Conservation (phyloP, 2,329 filamentous ascomycete species). For the Periconia sp. region DNA sequence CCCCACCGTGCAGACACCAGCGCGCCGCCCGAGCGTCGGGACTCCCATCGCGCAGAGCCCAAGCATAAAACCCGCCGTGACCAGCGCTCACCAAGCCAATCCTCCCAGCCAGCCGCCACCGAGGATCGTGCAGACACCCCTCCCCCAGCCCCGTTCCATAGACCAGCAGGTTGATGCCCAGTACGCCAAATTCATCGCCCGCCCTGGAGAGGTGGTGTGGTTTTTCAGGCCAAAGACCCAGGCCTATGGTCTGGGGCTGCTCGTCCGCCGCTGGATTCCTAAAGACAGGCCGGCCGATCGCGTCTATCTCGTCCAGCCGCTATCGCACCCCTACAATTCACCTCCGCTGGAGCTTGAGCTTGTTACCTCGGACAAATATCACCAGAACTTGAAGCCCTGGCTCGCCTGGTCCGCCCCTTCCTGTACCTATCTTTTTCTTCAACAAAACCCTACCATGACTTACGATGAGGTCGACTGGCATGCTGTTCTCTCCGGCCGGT, state of each 20-base stretch:
- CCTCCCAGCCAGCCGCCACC: constrained; percentile 22
- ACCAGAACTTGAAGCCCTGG: constrained; percentile 60
- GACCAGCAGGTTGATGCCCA: constrained; percentile 59
- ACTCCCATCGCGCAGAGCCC: constrained; percentile 29
- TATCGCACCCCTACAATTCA: constrained; percentile 53
- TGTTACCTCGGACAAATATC: constrained; percentile 53
- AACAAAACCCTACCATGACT: constrained; percentile 45
- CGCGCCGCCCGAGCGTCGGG: constrained; percentile 24
- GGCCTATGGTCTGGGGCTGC: constrained; percentile 62
- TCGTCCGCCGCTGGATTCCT: constrained; percentile 54
- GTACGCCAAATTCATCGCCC: constrained; percentile 57
- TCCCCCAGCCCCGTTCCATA: constrained; percentile 47
- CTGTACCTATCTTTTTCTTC: constrained; percentile 55
- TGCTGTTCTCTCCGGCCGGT: constrained; percentile 49
- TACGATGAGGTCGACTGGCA: constrained; percentile 62
- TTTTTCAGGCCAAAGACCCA: constrained; percentile 54
- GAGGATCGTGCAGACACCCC: constrained; percentile 40
- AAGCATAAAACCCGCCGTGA: constrained; percentile 23
- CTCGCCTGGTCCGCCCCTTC: constrained; percentile 63
- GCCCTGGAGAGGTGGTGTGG: constrained; percentile 64
- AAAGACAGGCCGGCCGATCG: constrained; percentile 33
- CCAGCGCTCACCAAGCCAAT: constrained; percentile 9
- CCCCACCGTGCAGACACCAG: constrained; percentile 34
- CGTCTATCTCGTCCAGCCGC: constrained; percentile 55
- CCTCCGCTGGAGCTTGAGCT: constrained; percentile 51